Base-by-base conservation (phyloP, 2,329 filamentous ascomycete genomes). In the Penicillium sp. region DNA sequence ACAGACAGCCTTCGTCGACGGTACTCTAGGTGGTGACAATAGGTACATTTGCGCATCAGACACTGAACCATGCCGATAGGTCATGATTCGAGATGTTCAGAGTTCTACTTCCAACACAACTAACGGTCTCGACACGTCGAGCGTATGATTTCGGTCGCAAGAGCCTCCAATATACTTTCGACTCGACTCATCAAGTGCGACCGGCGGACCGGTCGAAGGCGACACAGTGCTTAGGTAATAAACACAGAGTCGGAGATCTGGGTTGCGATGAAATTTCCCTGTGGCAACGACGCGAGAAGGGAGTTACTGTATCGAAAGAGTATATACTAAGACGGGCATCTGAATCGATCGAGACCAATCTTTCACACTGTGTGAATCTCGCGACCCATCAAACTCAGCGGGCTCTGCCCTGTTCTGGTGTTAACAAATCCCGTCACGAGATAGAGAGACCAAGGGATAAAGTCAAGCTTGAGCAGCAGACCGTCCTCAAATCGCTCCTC, bases 221-320 rank as follows among this genome's bases (percentile, higher is more conserved):
- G 34, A 38, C 34, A 28, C 43, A 29, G 28, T 45, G 43, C 43
- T 45, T 45, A 45, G 34, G 36, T 45, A 45, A 45, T 39, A 38
- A 45, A 36, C 36, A 38, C 26, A 38, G 26, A 44, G 47, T 54
- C 18, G 18, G 18, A 18, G 18, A 3, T 18, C 47, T 45, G 52
- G 39, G 47, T 43, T 28, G 42, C 33, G 32, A 49, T 43, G 45
- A 49, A 54, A 48, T 52, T 53, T 56, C 53, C 39, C 40, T 48
- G 55, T 57, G 55, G 55, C 55, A 46, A 54, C 33, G 50, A 44
- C 39, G 45, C 33, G 35, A 46, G 39, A 18, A 32, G 11, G 29
- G 1, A 4, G 11, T 32, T 4, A 32, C 5, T 32, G 29, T 32
- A 11, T 32, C 29, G 7, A 8, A 7, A 32, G 29, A 4, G 29